These are phyloP conservation scores for Cryphonectria radicalis DNA, from an alignment of 2,329 filamentous ascomycete genomes.

Conservation along the genomic window DNA sequence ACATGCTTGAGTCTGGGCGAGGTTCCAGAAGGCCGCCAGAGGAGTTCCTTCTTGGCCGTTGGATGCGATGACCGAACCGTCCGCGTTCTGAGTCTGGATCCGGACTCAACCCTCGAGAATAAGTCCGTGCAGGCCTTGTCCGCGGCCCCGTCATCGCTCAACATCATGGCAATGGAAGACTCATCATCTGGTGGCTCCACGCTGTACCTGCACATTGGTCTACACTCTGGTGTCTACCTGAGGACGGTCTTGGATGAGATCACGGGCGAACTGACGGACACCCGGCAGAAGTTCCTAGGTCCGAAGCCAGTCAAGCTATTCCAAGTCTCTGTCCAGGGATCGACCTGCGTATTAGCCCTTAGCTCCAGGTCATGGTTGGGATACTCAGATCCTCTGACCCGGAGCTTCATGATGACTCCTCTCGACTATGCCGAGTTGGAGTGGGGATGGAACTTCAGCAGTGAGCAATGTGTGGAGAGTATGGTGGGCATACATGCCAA, in stretches of 20 bases:
- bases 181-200: constrained; percentile 87
- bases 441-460: constrained; percentile 96
- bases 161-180: constrained; percentile 95
- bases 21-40: constrained; percentile 84
- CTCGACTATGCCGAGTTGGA: constrained; percentile 86
- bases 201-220: constrained; percentile 91
- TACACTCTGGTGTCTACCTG: constrained; percentile 94
- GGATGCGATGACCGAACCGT: constrained; percentile 97
- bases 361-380: constrained; percentile 96
- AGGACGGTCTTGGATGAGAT: constrained; percentile 93
- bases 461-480: constrained; percentile 89
- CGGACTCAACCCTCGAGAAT: constrained; percentile 87
- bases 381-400: constrained; percentile 85
- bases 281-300: constrained; percentile 90
- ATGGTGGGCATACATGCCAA: constrained; percentile 93
- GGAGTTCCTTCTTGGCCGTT: constrained; percentile 92
- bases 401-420: constrained; percentile 89
- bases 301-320: constrained; percentile 89
- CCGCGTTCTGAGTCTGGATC: constrained; percentile 86
- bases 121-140: constrained; percentile 94
- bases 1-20: constrained; percentile 93
- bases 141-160: constrained; percentile 83
- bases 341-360: constrained; percentile 83
- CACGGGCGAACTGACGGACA: constrained; percentile 94
- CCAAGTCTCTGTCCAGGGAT: constrained; percentile 83